A percentile compares a stretch with the other conserved stretches of the same genome.
phyloP scores from a whole-genome alignment of 169 alveolate genomes.

The Cryptosporidium sp. region DNA sequence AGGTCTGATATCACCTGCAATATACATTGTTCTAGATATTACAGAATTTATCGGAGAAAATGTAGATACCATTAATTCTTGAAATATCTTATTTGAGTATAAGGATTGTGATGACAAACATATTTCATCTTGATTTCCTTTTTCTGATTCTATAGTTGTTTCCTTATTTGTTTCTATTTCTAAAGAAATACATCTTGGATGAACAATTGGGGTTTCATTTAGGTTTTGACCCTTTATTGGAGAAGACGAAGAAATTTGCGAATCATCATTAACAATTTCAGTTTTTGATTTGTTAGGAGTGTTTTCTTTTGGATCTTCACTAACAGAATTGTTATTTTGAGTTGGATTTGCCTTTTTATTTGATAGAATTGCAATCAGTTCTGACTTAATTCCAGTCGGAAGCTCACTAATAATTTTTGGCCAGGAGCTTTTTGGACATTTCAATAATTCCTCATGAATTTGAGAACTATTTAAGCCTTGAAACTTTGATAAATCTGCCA shows the following conservation, averaged over 20 bases:
- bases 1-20: slow-evolving; percentile 63
- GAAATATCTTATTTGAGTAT: slow-evolving; percentile 3
- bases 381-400: slow-evolving; percentile 51
- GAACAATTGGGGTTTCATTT: background rate
- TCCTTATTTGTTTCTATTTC: background rate
- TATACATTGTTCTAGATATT: slow-evolving; percentile 65
- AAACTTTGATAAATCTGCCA: slow-evolving; percentile 22
- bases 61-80: slow-evolving; percentile 57
- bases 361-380: slow-evolving; percentile 60
- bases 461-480: slow-evolving; percentile 34
- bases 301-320: background rate
- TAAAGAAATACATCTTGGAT: background rate
- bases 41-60: slow-evolving; percentile 48
- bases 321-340: background rate
- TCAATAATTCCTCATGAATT: slow-evolving; percentile 41
- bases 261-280: background rate
- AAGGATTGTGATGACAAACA: background rate
- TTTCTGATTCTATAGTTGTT: background rate
- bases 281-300: background rate
- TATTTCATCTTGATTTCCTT: background rate
- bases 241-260: slow-evolving; percentile 8
- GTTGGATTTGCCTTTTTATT: background rate
- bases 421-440: slow-evolving; percentile 63
- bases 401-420: slow-evolving; percentile 39
- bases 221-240: background rate